Base-by-base conservation (phyloP, 192 early-diverging fungal genomes). In the Funneliformis geosporum region DNA sequence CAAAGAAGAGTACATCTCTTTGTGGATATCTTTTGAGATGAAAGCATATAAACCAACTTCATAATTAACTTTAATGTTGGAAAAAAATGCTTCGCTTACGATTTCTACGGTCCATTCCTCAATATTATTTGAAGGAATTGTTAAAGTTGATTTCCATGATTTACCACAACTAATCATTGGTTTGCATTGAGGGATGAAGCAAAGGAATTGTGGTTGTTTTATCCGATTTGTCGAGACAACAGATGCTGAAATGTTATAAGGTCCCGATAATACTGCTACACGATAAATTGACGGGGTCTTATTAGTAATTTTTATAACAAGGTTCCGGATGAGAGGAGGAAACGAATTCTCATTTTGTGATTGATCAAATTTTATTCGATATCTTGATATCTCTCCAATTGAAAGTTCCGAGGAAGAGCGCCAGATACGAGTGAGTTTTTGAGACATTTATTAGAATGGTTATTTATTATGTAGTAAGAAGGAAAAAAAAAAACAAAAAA, bases 91-190 rank as follows among this genome's bases (percentile, higher is more conserved):
- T 66, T 77, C 75, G 14, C 75, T 66, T 16, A 77, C 5, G 14
- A 77, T 66, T 46, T 77, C 75, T 10, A 67, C 33, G 5, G 61
- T 77, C 75, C 75, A 77, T 14, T 77, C 61, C 10, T 62, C 75
- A 42, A 66, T 33, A 1, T 43, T 5, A 44, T 23, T 67, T 40
- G 60, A 47, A 40, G 75, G 60, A 62, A 76, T 14, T 27, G 1
- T 23, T 25, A 76, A 23, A 16, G 0, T 28, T n/a, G 14, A 23
- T 44, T 47, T 9, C 75, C 62, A 66, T 16, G 18, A 23, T 21
- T 46, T 62, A 23, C 75, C 75, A 27, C 40, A 64, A 66, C 42
- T 46, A 16, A 77, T 43, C 18, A 5, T n/a, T 38, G 75, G 42
- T 23, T 50, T 77, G 8, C 43, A 66, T 8, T 66, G 27, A 7